Evolutionary conservation across 257 asterid species (phyloP).

Genomic region (Gynochthodes officinalis): DNA sequence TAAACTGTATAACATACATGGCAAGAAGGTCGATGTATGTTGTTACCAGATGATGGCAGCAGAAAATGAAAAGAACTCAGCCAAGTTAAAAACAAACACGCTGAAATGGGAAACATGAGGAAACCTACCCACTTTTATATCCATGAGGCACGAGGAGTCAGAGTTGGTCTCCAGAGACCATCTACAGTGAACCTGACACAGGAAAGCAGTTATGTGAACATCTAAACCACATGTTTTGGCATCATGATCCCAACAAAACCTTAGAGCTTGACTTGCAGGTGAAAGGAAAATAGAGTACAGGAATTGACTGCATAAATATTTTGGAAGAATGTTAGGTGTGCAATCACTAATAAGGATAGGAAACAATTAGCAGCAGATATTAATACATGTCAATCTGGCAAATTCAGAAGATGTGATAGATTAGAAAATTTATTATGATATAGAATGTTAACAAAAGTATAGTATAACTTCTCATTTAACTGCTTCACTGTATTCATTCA

Average conservation of each 20-base stretch:
- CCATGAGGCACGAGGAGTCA: conserved; percentile 61
- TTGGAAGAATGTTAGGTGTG: neutral
- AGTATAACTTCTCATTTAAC: neutral
- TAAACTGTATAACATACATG: neutral
- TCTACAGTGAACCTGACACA: conserved; percentile 66
- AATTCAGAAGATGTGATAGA: neutral
- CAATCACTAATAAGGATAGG: neutral
- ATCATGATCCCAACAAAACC: neutral
- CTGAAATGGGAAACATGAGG: neutral
- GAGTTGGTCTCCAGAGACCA: conserved; percentile 64
- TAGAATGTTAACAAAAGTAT: neutral
- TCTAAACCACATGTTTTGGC: neutral
- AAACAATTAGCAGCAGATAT: neutral
- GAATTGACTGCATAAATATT: neutral
- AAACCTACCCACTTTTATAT: conserved; percentile 71
- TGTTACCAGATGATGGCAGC: neutral
- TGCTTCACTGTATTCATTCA: neutral
- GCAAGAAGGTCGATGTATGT: neutral
- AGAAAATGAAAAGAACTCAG: neutral
- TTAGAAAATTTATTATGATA: neutral
- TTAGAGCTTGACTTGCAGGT: neutral
- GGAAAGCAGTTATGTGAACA: conserved; percentile 1
- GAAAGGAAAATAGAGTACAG: neutral
- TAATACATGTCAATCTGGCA: neutral
- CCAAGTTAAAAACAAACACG: neutral